Conservation (phyloP, 176 grass and related monocot genomes). For the Otatea glauca region DNA sequence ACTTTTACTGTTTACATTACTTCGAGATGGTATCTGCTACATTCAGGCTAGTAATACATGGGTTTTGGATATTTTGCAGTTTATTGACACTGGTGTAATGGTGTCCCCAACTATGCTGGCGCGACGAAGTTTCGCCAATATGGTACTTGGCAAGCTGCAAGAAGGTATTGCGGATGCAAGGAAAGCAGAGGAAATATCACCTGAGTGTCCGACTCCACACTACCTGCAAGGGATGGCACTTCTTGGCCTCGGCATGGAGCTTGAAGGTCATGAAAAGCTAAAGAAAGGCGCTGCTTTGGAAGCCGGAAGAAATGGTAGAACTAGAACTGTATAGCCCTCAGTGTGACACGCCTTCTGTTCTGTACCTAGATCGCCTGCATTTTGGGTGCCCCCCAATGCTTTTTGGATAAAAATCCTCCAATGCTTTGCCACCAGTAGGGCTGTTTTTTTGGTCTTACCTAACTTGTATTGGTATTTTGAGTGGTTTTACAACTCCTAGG, state of each 20-base stretch:
- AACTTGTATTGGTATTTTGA: conserved; percentile 51
- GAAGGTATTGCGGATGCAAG: conserved; percentile 70
- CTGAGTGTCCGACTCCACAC: conserved; percentile 64
- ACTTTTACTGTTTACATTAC: neutral
- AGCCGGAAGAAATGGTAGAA: conserved; percentile 60
- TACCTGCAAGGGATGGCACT: conserved; percentile 71
- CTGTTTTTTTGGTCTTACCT: conserved; percentile 57
- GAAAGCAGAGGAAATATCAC: conserved; percentile 60
- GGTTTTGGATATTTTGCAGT: conserved; percentile 52
- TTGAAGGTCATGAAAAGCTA: conserved; percentile 60
- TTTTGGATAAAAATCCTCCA: conserved; percentile 3
- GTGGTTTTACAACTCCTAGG: conserved; percentile 56
- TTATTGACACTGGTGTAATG: conserved; percentile 61
- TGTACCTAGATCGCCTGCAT: conserved; percentile 58
- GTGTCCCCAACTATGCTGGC: conserved; percentile 71
- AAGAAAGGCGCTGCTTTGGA: conserved; percentile 62
- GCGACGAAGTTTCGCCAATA: conserved; percentile 63
- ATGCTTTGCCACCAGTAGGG: conserved; percentile 61
- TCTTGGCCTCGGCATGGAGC: conserved; percentile 64
- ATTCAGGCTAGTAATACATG: conserved; percentile 16
- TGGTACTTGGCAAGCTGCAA: conserved; percentile 57
- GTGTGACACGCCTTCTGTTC: conserved; percentile 40
- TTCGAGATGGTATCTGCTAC: neutral
- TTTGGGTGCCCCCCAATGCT: conserved; percentile 47
- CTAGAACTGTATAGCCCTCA: conserved; percentile 64